These are phyloP conservation scores for Aspergillus panamensis DNA, from an alignment of 495 filamentous ascomycete species.

Conservation along the genomic window DNA sequence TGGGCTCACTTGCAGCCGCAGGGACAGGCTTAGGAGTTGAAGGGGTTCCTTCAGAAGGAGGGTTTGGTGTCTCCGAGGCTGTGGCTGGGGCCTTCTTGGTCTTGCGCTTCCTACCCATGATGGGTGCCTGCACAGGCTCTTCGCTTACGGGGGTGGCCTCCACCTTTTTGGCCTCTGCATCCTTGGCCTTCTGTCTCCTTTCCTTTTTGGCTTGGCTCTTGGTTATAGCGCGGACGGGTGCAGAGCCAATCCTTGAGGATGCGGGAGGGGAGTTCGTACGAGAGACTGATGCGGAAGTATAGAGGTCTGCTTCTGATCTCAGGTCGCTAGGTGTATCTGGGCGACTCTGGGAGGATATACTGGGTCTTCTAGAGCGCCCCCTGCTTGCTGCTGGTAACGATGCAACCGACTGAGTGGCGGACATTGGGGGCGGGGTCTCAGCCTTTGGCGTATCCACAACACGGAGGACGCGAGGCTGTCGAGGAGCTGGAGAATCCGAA, in stretches of 20 bases:
- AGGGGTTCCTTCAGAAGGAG: constrained; percentile 31
- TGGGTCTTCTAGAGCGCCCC: constrained; percentile 54
- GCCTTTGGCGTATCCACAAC: constrained; percentile 70
- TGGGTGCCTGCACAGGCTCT: constrained; percentile 71
- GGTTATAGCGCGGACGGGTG: constrained; percentile 72
- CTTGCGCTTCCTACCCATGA: constrained; percentile 87
- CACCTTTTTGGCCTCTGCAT: constrained; percentile 59
- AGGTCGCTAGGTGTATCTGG: constrained; percentile 79
- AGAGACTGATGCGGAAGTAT: constrained; percentile 77
- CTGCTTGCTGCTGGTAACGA: constrained; percentile 39
- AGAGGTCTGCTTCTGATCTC: constrained; percentile 71
- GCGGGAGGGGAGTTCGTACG: constrained; percentile 84
- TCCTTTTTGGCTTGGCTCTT: constrained; percentile 93
- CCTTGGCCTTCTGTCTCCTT: constrained; percentile 58
- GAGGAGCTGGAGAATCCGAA: constrained; percentile 47
- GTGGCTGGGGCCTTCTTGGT: constrained; percentile 64
- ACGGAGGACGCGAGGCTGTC: constrained; percentile 56
- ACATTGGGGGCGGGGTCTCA: constrained; percentile 50
- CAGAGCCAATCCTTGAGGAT: constrained; percentile 65
- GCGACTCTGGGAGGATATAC: constrained; percentile 56
- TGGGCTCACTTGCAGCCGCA: constrained; percentile 6
- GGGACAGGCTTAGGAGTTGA: constrained; percentile 36
- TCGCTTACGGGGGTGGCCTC: constrained; percentile 51
- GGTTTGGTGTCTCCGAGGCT: constrained; percentile 39
- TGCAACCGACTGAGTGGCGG: constrained; percentile 38